Conservation (phyloP, 1,284 basidiomycete genomes). For the Ganoderma leucocontextum region DNA sequence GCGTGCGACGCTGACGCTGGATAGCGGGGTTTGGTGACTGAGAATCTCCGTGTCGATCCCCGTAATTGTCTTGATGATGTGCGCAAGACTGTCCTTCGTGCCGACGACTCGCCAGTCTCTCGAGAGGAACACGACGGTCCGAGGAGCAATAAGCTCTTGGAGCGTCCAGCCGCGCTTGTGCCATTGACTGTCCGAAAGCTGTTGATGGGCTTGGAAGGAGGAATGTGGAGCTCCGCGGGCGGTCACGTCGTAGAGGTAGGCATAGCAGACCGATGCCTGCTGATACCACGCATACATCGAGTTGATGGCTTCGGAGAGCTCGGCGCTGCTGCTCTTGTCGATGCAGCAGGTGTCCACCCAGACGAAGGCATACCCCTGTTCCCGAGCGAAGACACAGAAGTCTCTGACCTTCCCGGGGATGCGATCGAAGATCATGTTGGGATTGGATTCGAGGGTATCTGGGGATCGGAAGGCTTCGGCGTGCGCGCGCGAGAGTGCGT, state of each 20-base stretch:
- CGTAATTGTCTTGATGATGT: constrained; percentile 5
- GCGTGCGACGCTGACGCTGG: constrained; percentile 6
- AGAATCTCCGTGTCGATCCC: constrained; percentile 9
- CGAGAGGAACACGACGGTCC: constrained; percentile 8
- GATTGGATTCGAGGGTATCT: constrained; percentile 1
- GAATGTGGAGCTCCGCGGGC: background rate
- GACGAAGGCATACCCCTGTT: constrained; percentile 7
- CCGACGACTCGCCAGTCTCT: constrained; percentile 10
- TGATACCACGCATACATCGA: constrained; percentile 1
- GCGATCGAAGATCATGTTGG: constrained; percentile 7
- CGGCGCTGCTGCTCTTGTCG: constrained; percentile 18
- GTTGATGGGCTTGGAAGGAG: background rate
- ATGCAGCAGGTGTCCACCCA: constrained; percentile 21
- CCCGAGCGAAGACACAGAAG: background rate
- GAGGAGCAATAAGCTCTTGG: constrained; percentile 8
- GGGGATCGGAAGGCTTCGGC: background rate
- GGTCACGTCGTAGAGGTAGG: constrained; percentile 17
- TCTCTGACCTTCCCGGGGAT: background rate
- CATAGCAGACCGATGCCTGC: constrained; percentile 14
- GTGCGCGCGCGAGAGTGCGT: constrained; percentile 5
- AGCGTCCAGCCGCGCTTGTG: constrained; percentile 3
- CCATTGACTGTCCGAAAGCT: constrained; percentile 6
- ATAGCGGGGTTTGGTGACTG: background rate
- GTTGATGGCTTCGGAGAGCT: constrained; percentile 8
- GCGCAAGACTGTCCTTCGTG: constrained; percentile 9